Conservation (phyloP, 306 rosid genomes). For the Hylodesmum podocarpum region DNA sequence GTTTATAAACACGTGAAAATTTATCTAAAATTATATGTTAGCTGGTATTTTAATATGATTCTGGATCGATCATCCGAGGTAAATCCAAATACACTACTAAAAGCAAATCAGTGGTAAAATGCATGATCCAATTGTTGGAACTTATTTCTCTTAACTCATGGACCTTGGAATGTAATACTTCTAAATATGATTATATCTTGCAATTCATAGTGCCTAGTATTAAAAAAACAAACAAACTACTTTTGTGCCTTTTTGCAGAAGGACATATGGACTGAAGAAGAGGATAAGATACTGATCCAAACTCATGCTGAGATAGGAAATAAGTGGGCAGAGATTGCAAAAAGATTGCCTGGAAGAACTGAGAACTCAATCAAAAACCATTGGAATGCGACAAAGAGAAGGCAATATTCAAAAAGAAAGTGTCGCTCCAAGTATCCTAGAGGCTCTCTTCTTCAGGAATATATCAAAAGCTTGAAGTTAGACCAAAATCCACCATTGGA, state of each 20-base stretch:
- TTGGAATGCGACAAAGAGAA: conserved; percentile 96
- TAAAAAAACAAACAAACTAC: not conserved
- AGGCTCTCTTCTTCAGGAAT: conserved; percentile 73
- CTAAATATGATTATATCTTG: not conserved
- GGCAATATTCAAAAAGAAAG: conserved; percentile 84
- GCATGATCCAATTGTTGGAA: not conserved
- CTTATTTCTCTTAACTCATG: not conserved
- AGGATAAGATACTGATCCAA: conserved; percentile 70
- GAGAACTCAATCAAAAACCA: conserved; percentile 96
- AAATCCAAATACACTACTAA: too few species aligned
- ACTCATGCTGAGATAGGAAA: conserved; percentile 86
- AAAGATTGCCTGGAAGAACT: conserved; percentile 84
- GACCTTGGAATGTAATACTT: not conserved
- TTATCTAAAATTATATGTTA: too few species aligned
- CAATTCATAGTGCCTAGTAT: not conserved
- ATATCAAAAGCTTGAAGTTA: conserved; percentile 80
- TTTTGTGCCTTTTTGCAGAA: conserved; percentile 51
- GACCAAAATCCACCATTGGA: conserved; percentile 42
- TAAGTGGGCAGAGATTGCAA: conserved; percentile 98
- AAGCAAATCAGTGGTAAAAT: not conserved
- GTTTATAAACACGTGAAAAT: too few species aligned
- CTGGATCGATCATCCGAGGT: too few species aligned
- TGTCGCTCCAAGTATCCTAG: conserved; percentile 75
- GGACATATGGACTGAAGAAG: conserved; percentile 91
- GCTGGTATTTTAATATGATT: too few species aligned